Percentiles rank a stretch among this genome's conserved stretches.
Conservation (phyloP, 768 basidiomycete genomes). For the Mycena vitilis region DNA sequence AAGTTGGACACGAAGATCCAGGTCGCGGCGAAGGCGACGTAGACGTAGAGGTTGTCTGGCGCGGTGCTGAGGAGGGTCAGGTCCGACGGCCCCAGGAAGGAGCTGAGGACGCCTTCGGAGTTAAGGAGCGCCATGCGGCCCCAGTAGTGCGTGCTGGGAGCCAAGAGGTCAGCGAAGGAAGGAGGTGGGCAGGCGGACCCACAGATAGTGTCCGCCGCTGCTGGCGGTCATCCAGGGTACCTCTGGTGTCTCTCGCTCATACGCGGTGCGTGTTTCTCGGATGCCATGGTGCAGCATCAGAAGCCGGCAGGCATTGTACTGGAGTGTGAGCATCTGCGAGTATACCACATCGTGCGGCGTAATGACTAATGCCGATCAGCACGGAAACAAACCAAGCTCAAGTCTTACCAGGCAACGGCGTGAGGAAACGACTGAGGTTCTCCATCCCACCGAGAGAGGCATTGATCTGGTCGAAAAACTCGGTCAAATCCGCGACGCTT, state of each 20-base stretch:
- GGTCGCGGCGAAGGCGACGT: slow-evolving; percentile 57
- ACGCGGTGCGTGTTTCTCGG: slow-evolving; percentile 37
- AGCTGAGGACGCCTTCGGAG: slow-evolving; percentile 52
- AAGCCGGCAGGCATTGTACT: slow-evolving; percentile 55
- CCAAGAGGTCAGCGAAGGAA: too few species aligned
- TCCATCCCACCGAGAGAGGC: slow-evolving; percentile 49
- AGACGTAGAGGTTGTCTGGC: slow-evolving; percentile 54
- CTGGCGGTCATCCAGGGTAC: slow-evolving; percentile 48
- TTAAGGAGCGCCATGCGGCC: slow-evolving; percentile 52
- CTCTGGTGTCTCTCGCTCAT: slow-evolving; percentile 36
- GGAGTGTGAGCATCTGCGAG: slow-evolving; percentile 53
- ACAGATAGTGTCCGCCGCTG: slow-evolving; percentile 48
- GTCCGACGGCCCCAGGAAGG: slow-evolving; percentile 48
- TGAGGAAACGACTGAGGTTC: slow-evolving; percentile 50
- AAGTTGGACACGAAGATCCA: slow-evolving; percentile 58
- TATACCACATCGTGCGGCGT: slow-evolving; percentile 56
- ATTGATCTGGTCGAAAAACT: slow-evolving; percentile 49
- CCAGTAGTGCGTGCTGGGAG: slow-evolving; percentile 39
- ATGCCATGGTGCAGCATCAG: slow-evolving; percentile 51
- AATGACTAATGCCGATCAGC: slow-evolving; percentile 50
- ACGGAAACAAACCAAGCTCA: neutral
- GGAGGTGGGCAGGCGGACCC: too few species aligned
- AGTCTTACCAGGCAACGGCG: slow-evolving; percentile 51
- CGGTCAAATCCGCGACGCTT: slow-evolving; percentile 40
- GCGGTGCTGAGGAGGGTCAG: slow-evolving; percentile 50